Evolutionary conservation across 2,329 filamentous ascomycete species (phyloP), one percentile per base, ranked within the genome.

Genomic region (Phialemoniopsis sp.): DNA sequence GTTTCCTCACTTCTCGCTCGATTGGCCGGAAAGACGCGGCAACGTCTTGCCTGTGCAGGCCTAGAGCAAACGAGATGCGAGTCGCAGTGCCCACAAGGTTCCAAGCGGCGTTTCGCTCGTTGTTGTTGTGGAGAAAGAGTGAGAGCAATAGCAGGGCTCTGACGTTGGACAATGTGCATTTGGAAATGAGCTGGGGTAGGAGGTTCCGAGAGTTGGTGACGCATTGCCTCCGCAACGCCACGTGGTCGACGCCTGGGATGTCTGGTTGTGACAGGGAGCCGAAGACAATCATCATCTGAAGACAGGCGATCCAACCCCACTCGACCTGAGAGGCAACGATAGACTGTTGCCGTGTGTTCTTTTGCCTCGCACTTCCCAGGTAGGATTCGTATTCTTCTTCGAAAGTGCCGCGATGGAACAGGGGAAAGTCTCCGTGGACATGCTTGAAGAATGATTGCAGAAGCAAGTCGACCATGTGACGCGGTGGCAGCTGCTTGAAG

Each of bases 61-160:
- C 58, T 2, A 61, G 49, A 0, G 58, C 58, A 7, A 59, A 61
- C 2, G 54, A 48, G 14, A 60, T 53, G 1, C 58, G 46, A 4
- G 51, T 60, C 1, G 58, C 58, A 3, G 58, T 56, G 3, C 58
- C 58, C 1, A 54, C 51, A 0, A 60, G 48, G 14, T 62, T 62
- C 58, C 58, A 62, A 0, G 60, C 57, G 2, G 60, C 61, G 21
- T 64, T 64, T 7, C 62, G 47, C 36, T 64, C 62, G 39, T 63
- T 62, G 29, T 60, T 59, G 29, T 64, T 64, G 33, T 64, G 61
- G 2, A 64, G 41, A 34, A 62, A 64, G 2, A 64, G 37, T 1
- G 58, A 48, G 4, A 61, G 42, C 4, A 61, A 48, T 5, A 61
- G 32, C n/a, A 61, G 45, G 2, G 55, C 57, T 32, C 55, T 49